Conservation (phyloP, 805 yeast species). For the Schwanniomyces yamadae region DNA sequence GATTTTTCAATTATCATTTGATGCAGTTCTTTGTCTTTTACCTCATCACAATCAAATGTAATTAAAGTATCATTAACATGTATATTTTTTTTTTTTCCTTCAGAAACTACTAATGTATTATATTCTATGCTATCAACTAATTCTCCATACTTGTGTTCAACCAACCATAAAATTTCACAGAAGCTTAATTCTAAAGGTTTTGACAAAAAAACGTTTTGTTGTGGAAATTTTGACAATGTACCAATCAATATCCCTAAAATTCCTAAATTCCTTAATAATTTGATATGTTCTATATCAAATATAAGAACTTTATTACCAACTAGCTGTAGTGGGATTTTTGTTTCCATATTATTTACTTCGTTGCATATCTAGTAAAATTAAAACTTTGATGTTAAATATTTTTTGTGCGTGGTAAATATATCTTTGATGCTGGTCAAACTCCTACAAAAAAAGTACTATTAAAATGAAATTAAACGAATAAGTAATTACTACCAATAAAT, state of each 20-base stretch:
- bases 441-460: too few relatives aligned
- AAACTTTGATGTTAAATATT: too few relatives aligned
- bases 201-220: constrained; percentile 85
- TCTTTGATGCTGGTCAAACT: too few relatives aligned
- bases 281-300: constrained; percentile 56
- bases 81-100: constrained; percentile 8
- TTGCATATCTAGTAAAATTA: too few relatives aligned
- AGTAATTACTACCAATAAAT: too few relatives aligned
- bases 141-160: constrained; percentile 40
- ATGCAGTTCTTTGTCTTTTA: not conserved
- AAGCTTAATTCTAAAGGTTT: constrained; percentile 71
- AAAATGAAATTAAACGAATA: too few relatives aligned
- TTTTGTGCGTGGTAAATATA: too few relatives aligned
- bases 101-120: constrained; percentile 10
- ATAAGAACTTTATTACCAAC: constrained; percentile 51
- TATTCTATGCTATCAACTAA: constrained; percentile 41
- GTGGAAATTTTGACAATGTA: constrained; percentile 86
- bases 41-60: constrained; percentile 4
- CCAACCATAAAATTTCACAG: constrained; percentile 73
- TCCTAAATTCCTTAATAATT: constrained; percentile 56
- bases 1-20: not conserved
- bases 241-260: constrained; percentile 80
- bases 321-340: constrained; percentile 29
- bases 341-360: too few relatives aligned
- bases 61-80: constrained; percentile 2